phyloP scores from a whole-genome alignment of 306 rosid species.

The Albizia julibrissin region DNA sequence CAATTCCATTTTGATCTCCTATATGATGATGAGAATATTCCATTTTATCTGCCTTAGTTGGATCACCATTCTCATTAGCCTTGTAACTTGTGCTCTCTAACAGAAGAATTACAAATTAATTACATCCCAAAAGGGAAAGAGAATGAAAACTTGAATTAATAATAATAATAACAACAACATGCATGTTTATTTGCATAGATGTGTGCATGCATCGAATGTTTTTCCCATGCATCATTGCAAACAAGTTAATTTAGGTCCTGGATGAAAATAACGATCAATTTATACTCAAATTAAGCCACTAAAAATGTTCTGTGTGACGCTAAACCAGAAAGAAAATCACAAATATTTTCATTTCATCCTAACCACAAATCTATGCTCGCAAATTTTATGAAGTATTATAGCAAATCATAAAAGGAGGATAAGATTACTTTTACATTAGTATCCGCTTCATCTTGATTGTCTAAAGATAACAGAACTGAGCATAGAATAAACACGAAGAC shows the following conservation, averaged over 20 bases:
- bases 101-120: slow-evolving; percentile 34
- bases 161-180: neutral
- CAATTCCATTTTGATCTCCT: slow-evolving; percentile 43
- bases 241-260: neutral
- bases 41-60: slow-evolving; percentile 44
- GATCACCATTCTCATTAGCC: slow-evolving; percentile 46
- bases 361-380: neutral
- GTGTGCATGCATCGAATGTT: slow-evolving; percentile 19
- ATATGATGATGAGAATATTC: slow-evolving; percentile 39
- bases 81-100: slow-evolving; percentile 64
- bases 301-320: neutral
- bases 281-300: neutral
- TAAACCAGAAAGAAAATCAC: neutral
- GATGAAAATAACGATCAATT: neutral
- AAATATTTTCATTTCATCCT: neutral
- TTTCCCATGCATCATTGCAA: slow-evolving; percentile 2
- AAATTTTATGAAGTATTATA: neutral
- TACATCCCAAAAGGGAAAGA: slow-evolving; percentile 10
- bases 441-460: neutral
- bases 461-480: neutral
- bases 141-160: neutral
- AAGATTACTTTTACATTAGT: neutral
- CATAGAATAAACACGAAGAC: neutral
- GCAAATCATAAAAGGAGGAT: neutral
- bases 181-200: neutral